phyloP scores from a whole-genome alignment of 2,329 filamentous ascomycete species.

The Alternaria gansuensis region DNA sequence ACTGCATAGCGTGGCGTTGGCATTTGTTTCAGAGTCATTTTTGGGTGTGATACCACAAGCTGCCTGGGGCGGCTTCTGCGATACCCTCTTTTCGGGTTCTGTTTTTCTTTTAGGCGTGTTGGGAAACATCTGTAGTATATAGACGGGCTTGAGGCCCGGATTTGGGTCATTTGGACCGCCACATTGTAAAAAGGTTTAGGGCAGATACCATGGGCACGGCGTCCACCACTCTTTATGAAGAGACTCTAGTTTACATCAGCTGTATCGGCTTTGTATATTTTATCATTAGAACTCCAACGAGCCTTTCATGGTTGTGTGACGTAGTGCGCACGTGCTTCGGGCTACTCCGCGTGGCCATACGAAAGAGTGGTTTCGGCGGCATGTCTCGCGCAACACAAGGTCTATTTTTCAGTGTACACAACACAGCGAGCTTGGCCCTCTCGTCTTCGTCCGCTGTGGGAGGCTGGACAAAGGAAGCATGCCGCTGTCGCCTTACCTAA shows the following conservation, averaged over 20 bases:
- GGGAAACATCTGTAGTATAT: slow-evolving; percentile 13
- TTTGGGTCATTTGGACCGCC: slow-evolving; percentile 9
- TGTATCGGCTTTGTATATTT: slow-evolving; percentile 24
- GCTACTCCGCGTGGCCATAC: neutral
- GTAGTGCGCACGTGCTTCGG: neutral
- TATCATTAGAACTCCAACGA: neutral
- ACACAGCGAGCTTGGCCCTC: neutral
- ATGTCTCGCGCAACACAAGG: neutral
- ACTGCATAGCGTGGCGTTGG: slow-evolving; percentile 43
- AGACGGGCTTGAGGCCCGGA: slow-evolving; percentile 11
- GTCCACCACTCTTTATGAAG: slow-evolving; percentile 15
- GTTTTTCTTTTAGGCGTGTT: slow-evolving; percentile 13
- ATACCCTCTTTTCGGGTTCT: slow-evolving; percentile 29
- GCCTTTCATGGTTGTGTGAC: neutral
- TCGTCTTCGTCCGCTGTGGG: neutral
- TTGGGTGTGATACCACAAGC: slow-evolving; percentile 38
- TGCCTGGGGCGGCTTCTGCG: slow-evolving; percentile 31
- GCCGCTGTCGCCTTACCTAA: slow-evolving; percentile 16
- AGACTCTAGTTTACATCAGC: slow-evolving; percentile 36
- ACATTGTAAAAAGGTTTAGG: slow-evolving; percentile 14
- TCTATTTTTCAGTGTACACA: neutral
- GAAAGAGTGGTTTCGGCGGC: neutral
- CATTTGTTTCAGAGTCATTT: slow-evolving; percentile 24
- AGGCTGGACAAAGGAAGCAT: neutral
- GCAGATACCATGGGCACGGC: slow-evolving; percentile 19